Evolutionary conservation across 805 yeast species (phyloP).

Genomic region (Peterozyma toletana): DNA sequence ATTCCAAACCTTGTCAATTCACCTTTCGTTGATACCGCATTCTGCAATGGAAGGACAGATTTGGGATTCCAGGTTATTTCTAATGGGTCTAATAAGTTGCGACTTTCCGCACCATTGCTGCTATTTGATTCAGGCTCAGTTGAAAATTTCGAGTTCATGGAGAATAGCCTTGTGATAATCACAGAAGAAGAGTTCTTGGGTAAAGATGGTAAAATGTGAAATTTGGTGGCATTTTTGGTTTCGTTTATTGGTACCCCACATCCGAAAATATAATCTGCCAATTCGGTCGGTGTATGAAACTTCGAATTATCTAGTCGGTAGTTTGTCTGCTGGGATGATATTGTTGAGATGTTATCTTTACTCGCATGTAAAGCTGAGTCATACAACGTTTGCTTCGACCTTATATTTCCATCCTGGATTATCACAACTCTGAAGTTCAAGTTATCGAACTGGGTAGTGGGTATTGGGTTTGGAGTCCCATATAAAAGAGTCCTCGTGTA

Average conservation of each 20-base stretch:
- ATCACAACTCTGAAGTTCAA: slow-evolving; percentile 34
- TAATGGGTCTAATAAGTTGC: slow-evolving; percentile 1
- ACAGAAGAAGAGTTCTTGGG: slow-evolving; percentile 30
- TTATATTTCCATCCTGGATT: slow-evolving; percentile 45
- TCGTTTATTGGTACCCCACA: slow-evolving; percentile 47
- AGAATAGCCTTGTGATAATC: slow-evolving; percentile 37
- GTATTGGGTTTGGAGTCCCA: slow-evolving; percentile 26
- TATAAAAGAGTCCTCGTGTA: slow-evolving; percentile 39
- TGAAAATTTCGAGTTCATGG: slow-evolving; percentile 18
- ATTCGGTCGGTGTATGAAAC: slow-evolving; percentile 34
- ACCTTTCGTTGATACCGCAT: slow-evolving; percentile 11
- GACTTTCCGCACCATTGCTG: slow-evolving; percentile 8
- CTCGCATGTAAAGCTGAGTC: slow-evolving; percentile 28
- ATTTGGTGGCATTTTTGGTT: slow-evolving; percentile 32
- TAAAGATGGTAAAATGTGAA: slow-evolving; percentile 39
- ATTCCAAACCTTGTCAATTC: slow-evolving; percentile 32
- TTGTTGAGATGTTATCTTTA: neutral
- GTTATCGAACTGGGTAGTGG: slow-evolving; percentile 20
- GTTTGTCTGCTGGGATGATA: slow-evolving; percentile 9
- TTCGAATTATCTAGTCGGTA: slow-evolving; percentile 18
- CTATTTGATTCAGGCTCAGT: slow-evolving; percentile 11
- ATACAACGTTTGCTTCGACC: slow-evolving; percentile 40
- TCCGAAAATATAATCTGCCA: slow-evolving; percentile 50
- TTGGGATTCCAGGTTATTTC: slow-evolving; percentile 32
- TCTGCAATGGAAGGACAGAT: slow-evolving; percentile 29